Conservation (phyloP, 345 rosid genomes). For the Ricinus communis region DNA sequence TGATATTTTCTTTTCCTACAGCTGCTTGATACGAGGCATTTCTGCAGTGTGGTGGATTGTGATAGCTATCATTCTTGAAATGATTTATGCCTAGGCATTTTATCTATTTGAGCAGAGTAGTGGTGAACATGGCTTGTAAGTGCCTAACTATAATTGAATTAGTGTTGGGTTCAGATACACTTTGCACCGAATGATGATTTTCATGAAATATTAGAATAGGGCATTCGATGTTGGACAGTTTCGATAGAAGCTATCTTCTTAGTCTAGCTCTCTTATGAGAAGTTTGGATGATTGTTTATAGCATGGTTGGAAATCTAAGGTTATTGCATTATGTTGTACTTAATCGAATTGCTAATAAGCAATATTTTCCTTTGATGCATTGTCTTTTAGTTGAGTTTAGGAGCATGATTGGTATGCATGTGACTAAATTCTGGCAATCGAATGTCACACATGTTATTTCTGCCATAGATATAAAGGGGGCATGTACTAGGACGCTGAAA, state of each 20-base stretch:
- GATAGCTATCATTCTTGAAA: background rate
- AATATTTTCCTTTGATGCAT: constrained; percentile 35
- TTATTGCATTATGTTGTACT: background rate
- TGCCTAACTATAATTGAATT: background rate
- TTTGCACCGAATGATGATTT: background rate
- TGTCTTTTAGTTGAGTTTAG: constrained; percentile 57
- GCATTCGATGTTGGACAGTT: background rate
- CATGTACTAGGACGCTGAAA: constrained; percentile 76
- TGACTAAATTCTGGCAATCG: constrained; percentile 72
- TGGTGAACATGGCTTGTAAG: background rate
- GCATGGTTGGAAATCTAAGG: background rate
- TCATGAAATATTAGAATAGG: background rate
- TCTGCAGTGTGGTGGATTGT: background rate
- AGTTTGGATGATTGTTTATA: background rate
- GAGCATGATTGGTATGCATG: constrained; percentile 46
- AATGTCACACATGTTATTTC: constrained; percentile 86
- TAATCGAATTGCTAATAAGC: constrained; percentile 5
- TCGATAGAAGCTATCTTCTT: background rate
- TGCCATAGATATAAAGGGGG: constrained; percentile 60
- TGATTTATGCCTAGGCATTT: background rate
- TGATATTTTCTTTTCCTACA: background rate
- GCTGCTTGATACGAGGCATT: background rate
- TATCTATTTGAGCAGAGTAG: background rate
- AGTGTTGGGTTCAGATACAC: no score
- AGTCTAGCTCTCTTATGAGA: background rate